These are phyloP conservation scores for Pycnococcus provasolii DNA, from an alignment of 139 green algal species.

Conservation along the genomic window DNA sequence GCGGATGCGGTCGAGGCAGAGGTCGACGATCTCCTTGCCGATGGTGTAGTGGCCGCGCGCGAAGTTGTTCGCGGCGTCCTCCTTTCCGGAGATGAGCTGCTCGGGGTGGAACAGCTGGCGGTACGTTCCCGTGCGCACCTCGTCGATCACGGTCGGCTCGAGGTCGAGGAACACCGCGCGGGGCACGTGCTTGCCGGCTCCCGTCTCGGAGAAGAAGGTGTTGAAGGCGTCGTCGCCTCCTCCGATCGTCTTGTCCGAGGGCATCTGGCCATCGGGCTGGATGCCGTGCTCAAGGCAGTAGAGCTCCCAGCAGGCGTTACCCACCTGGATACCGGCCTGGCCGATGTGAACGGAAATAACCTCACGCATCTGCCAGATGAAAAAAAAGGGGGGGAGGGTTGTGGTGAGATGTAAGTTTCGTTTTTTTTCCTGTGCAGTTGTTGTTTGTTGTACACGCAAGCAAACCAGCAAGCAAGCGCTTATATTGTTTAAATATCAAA, in stretches of 20 bases:
- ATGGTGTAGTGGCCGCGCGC: conserved; percentile 82
- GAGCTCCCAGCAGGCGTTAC: conserved; percentile 98
- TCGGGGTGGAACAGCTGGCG: conserved; percentile 95
- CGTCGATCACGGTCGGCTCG: conserved; percentile 87
- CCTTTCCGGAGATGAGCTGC: conserved; percentile 95
- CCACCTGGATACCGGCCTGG: conserved; percentile 81
- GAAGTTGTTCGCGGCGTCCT: conserved; percentile 81
- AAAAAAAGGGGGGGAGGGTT: background rate
- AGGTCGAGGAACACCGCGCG: conserved; percentile 89
- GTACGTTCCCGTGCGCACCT: conserved; percentile 91
- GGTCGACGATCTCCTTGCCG: conserved; percentile 93
- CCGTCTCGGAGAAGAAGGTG: conserved; percentile 95
- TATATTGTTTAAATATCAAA: too few relatives aligned
- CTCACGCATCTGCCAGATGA: conserved; percentile 65
- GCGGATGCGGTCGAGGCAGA: conserved; percentile 86
- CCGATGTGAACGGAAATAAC: conserved; percentile 97
- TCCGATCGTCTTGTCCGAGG: conserved; percentile 84
- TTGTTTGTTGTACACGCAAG: too few relatives aligned
- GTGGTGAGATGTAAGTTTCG: background rate
- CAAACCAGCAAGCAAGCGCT: too few relatives aligned
- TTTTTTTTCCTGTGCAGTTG: too few relatives aligned
- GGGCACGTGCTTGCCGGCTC: conserved; percentile 86
- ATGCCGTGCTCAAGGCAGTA: conserved; percentile 97
- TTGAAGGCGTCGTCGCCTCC: conserved; percentile 84
- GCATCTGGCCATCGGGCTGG: conserved; percentile 86